These are phyloP conservation scores for Gnaphalium uliginosum DNA, from an alignment of 129 eudicot genomes.

Conservation along the genomic window DNA sequence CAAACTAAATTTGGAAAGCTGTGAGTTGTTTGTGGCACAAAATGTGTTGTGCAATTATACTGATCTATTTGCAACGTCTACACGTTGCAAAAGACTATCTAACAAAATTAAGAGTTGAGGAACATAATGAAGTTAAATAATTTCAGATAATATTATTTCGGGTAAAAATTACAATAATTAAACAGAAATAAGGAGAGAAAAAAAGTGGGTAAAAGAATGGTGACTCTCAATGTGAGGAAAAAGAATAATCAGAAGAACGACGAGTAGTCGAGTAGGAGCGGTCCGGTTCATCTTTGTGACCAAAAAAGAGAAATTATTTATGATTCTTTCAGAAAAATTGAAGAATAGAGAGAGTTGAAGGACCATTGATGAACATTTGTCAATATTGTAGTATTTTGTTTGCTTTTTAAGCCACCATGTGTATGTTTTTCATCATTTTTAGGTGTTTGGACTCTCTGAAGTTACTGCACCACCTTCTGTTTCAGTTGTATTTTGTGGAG, in stretches of 20 bases:
- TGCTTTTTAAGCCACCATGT: slow-evolving; percentile 22
- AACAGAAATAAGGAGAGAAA: slow-evolving; percentile 1
- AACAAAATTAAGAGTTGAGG: not conserved
- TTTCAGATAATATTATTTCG: not conserved
- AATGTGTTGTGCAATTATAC: too few relatives aligned
- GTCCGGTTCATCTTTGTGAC: slow-evolving; percentile 35
- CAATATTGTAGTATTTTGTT: slow-evolving; percentile 40
- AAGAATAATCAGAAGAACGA: slow-evolving; percentile 42
- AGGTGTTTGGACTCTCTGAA: slow-evolving; percentile 63
- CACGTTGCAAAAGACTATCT: not conserved
- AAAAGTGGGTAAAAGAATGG: slow-evolving; percentile 10
- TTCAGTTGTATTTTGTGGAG: slow-evolving; percentile 54
- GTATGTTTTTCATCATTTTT: slow-evolving; percentile 26
- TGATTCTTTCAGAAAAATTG: slow-evolving; percentile 44
- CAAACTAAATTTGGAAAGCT: too few relatives aligned
- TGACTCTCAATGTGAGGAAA: slow-evolving; percentile 37
- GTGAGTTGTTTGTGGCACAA: too few relatives aligned
- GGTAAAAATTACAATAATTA: slow-evolving; percentile 31
- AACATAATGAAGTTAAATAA: not conserved
- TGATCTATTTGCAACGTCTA: not conserved
- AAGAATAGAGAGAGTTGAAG: slow-evolving; percentile 43
- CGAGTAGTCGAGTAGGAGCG: slow-evolving; percentile 6
- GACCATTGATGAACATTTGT: slow-evolving; percentile 39
- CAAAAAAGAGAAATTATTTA: slow-evolving; percentile 29
- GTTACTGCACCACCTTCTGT: slow-evolving; percentile 51